These are phyloP conservation scores for Eucalyptus pauciflora DNA, from an alignment of 345 rosid species.

Conservation along the genomic window DNA sequence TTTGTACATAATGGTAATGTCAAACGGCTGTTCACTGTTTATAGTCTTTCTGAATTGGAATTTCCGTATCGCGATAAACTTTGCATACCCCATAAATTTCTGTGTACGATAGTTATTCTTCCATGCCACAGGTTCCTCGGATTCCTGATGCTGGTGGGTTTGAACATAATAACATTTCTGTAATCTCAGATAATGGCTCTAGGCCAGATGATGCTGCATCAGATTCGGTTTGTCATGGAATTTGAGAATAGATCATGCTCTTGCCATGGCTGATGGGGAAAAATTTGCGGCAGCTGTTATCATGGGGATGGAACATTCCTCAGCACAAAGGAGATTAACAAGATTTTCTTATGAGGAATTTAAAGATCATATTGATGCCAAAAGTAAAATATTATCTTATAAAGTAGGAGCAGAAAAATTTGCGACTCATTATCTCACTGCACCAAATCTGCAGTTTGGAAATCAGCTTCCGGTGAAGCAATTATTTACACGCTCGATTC, in stretches of 20 bases:
- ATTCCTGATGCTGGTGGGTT: not conserved
- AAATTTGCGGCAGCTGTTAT: not conserved
- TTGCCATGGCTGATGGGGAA: not conserved
- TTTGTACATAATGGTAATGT: not conserved
- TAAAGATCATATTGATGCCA: not conserved
- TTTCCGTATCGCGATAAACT: slow-evolving; percentile 34
- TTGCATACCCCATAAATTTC: slow-evolving; percentile 31
- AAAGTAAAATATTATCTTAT: not conserved
- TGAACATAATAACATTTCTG: not conserved
- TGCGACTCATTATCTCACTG: not conserved
- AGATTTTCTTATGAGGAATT: not conserved
- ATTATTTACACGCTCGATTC: not conserved
- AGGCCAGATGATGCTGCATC: not conserved
- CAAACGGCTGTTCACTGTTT: not conserved
- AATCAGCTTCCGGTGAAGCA: not conserved
- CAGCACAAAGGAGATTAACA: not conserved
- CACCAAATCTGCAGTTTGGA: not conserved
- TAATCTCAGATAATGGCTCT: not conserved
- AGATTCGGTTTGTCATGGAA: not conserved
- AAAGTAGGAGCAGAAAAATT: not conserved
- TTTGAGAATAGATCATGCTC: not conserved
- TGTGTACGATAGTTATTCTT: not conserved
- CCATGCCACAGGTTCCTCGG: not conserved
- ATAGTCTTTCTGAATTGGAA: slow-evolving; percentile 4
- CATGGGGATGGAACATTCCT: not conserved